Evolutionary conservation across 371 early-diverging fungal genomes (phyloP).

Genomic region (Fennellomyces sp.): DNA sequence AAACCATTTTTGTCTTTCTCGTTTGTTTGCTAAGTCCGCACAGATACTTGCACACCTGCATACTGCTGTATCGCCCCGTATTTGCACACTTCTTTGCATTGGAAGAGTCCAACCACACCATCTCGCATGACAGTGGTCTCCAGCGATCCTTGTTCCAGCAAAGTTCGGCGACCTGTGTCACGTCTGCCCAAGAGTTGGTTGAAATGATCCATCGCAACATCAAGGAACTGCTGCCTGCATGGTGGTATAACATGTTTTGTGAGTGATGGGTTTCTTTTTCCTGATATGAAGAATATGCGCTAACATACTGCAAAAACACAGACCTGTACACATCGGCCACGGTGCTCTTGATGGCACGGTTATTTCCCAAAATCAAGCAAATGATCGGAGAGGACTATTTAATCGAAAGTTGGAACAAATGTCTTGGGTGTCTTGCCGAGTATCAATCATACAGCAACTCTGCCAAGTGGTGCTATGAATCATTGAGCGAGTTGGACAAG

Average conservation of each 20-base stretch:
- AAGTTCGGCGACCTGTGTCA: slow-evolving; percentile 25
- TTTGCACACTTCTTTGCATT: slow-evolving; percentile 27
- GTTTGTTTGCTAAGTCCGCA: not conserved
- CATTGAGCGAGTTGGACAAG: slow-evolving; percentile 23
- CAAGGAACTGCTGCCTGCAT: slow-evolving; percentile 21
- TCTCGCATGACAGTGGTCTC: slow-evolving; percentile 11
- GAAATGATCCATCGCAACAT: slow-evolving; percentile 25
- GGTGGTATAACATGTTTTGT: slow-evolving; percentile 37
- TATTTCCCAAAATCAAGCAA: slow-evolving; percentile 26
- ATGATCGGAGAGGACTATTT: slow-evolving; percentile 21
- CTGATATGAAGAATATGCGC: not conserved
- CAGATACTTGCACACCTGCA: slow-evolving; percentile 30
- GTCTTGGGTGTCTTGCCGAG: slow-evolving; percentile 17
- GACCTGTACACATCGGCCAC: slow-evolving; percentile 31
- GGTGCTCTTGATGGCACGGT: slow-evolving; percentile 28
- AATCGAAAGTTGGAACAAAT: slow-evolving; percentile 23
- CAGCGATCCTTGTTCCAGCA: slow-evolving; percentile 23
- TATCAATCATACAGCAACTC: slow-evolving; percentile 24
- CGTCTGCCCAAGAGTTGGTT: slow-evolving; percentile 24
- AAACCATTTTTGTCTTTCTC: not conserved
- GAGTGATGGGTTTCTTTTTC: not conserved
- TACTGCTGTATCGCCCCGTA: slow-evolving; percentile 25
- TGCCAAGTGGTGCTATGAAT: slow-evolving; percentile 26
- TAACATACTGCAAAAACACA: slow-evolving; percentile 4
- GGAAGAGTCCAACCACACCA: slow-evolving; percentile 20